Base-by-base conservation (phyloP, 768 basidiomycete species). In the Tricholomella constricta region DNA sequence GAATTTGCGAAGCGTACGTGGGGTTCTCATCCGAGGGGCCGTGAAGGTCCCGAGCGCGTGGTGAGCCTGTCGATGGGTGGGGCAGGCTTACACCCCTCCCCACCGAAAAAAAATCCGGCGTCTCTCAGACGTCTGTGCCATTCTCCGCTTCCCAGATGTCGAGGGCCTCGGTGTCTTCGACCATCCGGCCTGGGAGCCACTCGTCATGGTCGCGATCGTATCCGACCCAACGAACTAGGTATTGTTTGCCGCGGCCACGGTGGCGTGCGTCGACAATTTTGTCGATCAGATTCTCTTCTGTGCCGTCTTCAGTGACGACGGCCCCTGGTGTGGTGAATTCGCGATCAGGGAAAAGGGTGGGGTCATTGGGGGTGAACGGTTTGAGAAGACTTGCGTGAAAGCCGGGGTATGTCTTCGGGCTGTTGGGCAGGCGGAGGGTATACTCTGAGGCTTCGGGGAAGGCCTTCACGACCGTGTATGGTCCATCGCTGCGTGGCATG, bases 401-500 rank as follows among this genome's bases (percentile, higher is more conserved):
- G 2, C 32, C 34, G 12, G 34, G 32, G 45, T 34, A 47, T 5
- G 34, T 47, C 19, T 47, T 23, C 4, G 45, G 27, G 45, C 19
- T 34, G 20, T 47, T 47, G 32, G 43, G 26, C 8, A 29, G 31
- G 6, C 26, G 43, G 17, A 45, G 0, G 67, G 70, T 1, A 48
- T 61, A 6, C 52, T 41, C 40, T 25, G 40, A 41, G 20, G 20
- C 12, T 14, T 41, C 57, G 0, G 58, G 56, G 34, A 57, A 14
- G 4, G 59, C 48, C 2, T 45, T 31, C 2, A 51, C 48, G 2
- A 69, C 42, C 1, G 15, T 48, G 51, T 64, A 69, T 3, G 66
- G 67, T 0, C 72, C 65, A 47, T 78, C 70, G 15, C 52, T 74
- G 0, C 67, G 50, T 0, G 74, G 71, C 64, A 80, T 72, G 48